These are phyloP conservation scores for Fraxinus floribunda DNA, from an alignment of 305 asterid species.

Conservation along the genomic window DNA sequence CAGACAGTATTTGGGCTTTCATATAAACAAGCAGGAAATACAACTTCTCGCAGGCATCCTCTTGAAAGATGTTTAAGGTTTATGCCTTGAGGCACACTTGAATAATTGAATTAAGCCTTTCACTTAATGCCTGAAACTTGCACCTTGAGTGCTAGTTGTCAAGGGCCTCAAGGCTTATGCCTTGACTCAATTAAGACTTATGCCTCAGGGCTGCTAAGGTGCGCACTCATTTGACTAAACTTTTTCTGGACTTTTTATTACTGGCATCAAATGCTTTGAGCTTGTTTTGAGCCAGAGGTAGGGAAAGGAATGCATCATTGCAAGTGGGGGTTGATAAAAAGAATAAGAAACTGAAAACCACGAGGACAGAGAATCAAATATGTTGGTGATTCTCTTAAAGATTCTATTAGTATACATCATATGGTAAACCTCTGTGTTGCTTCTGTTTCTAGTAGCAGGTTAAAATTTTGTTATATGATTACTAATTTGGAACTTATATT, in stretches of 20 bases:
- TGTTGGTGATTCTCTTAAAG: neutral
- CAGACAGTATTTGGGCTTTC: neutral
- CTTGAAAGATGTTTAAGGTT: neutral
- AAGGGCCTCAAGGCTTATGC: neutral
- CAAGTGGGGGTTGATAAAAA: neutral
- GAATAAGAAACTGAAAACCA: neutral
- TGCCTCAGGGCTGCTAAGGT: neutral
- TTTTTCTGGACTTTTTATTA: neutral
- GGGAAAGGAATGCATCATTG: neutral
- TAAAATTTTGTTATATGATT: neutral
- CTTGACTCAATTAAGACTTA: neutral
- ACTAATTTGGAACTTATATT: neutral
- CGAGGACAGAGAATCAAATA: neutral
- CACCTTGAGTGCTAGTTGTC: neutral
- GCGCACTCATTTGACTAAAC: neutral
- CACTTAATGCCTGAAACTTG: neutral
- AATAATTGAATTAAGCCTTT: neutral
- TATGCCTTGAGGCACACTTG: neutral
- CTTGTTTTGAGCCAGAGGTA: neutral
- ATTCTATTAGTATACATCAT: neutral
- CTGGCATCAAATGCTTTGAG: neutral
- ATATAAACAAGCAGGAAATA: neutral
- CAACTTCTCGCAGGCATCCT: neutral
- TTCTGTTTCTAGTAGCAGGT: neutral
- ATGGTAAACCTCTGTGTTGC: neutral